Conservation (phyloP, 768 basidiomycete genomes). For the Psilocybe subaeruginosa region DNA sequence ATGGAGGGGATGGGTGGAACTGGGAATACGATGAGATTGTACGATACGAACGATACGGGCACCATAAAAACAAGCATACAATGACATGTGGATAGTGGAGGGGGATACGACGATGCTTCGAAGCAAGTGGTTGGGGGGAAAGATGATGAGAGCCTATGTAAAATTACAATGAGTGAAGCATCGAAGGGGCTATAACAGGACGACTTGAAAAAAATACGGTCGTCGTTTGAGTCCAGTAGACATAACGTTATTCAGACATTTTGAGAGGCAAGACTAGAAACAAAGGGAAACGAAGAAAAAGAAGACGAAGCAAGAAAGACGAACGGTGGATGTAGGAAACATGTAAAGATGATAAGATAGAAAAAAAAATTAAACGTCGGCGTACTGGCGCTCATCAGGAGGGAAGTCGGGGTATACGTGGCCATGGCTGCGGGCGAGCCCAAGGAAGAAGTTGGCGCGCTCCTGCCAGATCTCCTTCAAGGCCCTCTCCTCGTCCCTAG, state of each 20-base stretch:
- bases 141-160: slow-evolving; percentile 26
- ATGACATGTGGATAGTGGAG: neutral
- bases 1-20: no score
- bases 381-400: slow-evolving; percentile 52
- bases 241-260: slow-evolving; percentile 17
- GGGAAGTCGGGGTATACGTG: slow-evolving; percentile 50
- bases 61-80: neutral
- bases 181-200: slow-evolving; percentile 22
- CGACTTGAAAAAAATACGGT: slow-evolving; percentile 28
- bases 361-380: slow-evolving; percentile 46
- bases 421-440: slow-evolving; percentile 57
- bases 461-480: slow-evolving; percentile 69
- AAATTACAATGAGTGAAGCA: slow-evolving; percentile 24
- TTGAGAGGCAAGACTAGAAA: slow-evolving; percentile 13
- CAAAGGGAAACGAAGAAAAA: slow-evolving; percentile 4
- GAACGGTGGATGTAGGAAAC: slow-evolving; percentile 24
- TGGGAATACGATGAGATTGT: neutral
- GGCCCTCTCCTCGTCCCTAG: slow-evolving; percentile 50
- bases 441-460: slow-evolving; percentile 49
- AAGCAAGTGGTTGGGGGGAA: slow-evolving; percentile 47
- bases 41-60: neutral
- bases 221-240: slow-evolving; percentile 22
- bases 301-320: neutral
- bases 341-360: slow-evolving; percentile 11
- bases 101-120: slow-evolving; percentile 56